phyloP scores from a whole-genome alignment of 179 eudicot genomes.

The Spergularia azorica region DNA sequence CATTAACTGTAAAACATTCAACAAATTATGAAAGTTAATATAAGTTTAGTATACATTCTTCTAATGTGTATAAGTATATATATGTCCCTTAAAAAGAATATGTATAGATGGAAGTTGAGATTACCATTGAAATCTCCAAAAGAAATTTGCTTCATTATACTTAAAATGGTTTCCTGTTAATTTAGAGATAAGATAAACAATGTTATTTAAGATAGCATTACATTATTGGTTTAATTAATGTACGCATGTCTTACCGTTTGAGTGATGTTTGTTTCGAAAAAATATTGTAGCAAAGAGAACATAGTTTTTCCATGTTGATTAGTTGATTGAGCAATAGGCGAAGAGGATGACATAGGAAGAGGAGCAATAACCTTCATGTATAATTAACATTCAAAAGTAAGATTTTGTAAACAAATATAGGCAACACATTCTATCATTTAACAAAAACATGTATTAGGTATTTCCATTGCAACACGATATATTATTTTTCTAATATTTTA shows the following conservation, averaged over 20 bases:
- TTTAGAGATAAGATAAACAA: neutral
- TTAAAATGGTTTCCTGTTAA: constrained; percentile 60
- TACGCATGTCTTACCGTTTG: constrained; percentile 61
- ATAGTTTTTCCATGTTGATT: constrained; percentile 34
- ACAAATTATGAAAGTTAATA: neutral
- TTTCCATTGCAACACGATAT: too few relatives aligned
- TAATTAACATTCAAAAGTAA: neutral
- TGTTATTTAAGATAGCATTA: neutral
- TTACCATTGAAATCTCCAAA: constrained; percentile 49
- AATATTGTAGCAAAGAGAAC: constrained; percentile 52
- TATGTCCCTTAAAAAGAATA: neutral
- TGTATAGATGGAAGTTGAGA: neutral
- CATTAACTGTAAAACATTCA: constrained; percentile 14
- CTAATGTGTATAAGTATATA: neutral
- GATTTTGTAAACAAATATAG: neutral
- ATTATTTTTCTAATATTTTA: too few relatives aligned
- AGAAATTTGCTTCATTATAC: constrained; percentile 66
- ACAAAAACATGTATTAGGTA: neutral
- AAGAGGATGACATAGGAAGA: constrained; percentile 36
- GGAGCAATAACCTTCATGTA: constrained; percentile 56
- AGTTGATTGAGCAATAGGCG: constrained; percentile 37
- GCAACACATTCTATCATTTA: neutral
- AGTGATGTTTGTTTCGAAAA: constrained; percentile 66
- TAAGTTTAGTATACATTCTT: neutral
- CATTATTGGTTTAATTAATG: neutral